phyloP scores from a whole-genome alignment of 2,329 filamentous ascomycete genomes.

The Hypoxylon sp. region DNA sequence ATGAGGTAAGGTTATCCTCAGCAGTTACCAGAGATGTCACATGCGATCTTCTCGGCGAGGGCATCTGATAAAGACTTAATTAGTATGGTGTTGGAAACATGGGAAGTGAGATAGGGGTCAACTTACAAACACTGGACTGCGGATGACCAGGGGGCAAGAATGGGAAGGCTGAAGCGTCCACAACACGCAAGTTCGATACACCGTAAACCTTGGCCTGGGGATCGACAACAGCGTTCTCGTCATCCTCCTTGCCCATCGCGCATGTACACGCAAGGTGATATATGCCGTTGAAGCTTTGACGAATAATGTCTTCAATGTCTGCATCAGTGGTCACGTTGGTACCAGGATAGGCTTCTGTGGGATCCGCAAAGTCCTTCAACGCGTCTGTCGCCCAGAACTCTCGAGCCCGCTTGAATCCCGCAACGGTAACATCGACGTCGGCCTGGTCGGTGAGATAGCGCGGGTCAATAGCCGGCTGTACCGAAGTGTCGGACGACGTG shows the following conservation, averaged over 20 bases:
- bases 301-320: conserved; percentile 22
- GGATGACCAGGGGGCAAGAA: conserved; percentile 37
- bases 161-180: conserved; percentile 45
- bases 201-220: conserved; percentile 44
- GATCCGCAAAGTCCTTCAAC: neutral
- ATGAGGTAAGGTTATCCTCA: too few relatives aligned
- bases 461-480: conserved; percentile 55
- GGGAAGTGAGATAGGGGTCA: too few relatives aligned
- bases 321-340: conserved; percentile 17
- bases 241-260: conserved; percentile 44
- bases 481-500: conserved; percentile 45
- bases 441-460: conserved; percentile 55
- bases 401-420: conserved; percentile 53
- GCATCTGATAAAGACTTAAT: too few relatives aligned
- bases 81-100: too few relatives aligned
- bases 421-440: conserved; percentile 56
- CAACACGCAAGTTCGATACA: conserved; percentile 44
- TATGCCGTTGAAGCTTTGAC: conserved; percentile 16
- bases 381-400: conserved; percentile 41
- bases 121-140: conserved; percentile 6
- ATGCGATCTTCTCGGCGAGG: too few relatives aligned
- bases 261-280: conserved; percentile 33
- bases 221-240: conserved; percentile 47
- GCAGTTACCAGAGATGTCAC: too few relatives aligned
- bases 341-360: conserved; percentile 15